Conservation (phyloP, 192 early-diverging fungal genomes). For the Linnemannia elongata region DNA sequence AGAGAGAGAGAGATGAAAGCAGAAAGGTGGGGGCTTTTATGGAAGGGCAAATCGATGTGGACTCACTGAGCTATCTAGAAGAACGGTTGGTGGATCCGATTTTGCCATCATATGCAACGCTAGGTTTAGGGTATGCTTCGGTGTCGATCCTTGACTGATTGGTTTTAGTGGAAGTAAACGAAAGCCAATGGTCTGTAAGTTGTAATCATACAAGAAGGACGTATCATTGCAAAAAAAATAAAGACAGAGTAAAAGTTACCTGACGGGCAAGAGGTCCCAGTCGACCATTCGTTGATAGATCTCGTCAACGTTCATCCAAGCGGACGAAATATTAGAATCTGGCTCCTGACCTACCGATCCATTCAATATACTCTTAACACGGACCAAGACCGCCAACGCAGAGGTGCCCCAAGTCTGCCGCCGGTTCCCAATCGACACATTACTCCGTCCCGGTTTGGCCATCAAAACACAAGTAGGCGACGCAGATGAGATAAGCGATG, state of each 20-base stretch:
- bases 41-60: slow-evolving; percentile 41
- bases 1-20: not conserved
- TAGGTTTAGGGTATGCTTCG: slow-evolving; percentile 52
- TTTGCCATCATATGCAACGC: slow-evolving; percentile 54
- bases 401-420: slow-evolving; percentile 47
- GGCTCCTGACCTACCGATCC: not conserved
- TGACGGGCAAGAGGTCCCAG: slow-evolving; percentile 48
- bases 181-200: not conserved
- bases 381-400: slow-evolving; percentile 37
- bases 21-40: slow-evolving; percentile 1
- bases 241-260: slow-evolving; percentile 9
- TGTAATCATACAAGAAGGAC: not conserved
- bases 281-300: slow-evolving; percentile 51
- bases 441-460: slow-evolving; percentile 30
- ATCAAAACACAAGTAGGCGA: slow-evolving; percentile 50
- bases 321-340: not conserved
- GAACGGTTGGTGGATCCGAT: slow-evolving; percentile 39
- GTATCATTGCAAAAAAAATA: no score
- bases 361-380: slow-evolving; percentile 4
- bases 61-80: slow-evolving; percentile 36
- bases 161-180: not conserved
- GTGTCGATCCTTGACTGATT: slow-evolving; percentile 46
- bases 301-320: slow-evolving; percentile 55
- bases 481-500: slow-evolving; percentile 31
- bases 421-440: slow-evolving; percentile 45